Base-by-base conservation (phyloP, 805 yeast genomes). In the Pichia manshurica region DNA sequence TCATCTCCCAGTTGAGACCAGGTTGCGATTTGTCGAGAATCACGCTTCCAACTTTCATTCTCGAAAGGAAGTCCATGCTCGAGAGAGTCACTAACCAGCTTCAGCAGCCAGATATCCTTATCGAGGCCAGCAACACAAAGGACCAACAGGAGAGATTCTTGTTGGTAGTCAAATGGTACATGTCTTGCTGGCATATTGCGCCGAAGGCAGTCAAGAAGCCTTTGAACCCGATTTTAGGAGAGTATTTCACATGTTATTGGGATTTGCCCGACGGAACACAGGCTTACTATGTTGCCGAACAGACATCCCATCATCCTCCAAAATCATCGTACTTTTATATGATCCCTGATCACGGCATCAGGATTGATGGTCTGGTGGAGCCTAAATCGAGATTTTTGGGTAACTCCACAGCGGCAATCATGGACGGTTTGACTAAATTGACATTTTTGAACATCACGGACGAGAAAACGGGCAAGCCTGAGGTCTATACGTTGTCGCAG, bases 191-290 rank as follows among this genome's bases (percentile, higher is more conserved):
- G 98, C 97, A 93, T 62, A 93, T 93, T 63, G 93, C 97, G 1
- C 99, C 98, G 25, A 91, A 91, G 63, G 99, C 98, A 3, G 99
- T 93, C 15, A 93, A 93, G 64, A 93, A 93, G 66, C 99, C 99
- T 0, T 72, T 93, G 59, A 93, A 93, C 62, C 99, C 99, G 1
- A 88, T 93, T 6, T 63, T 93, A 22, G 97, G 98, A 28, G 99
- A 93, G 63, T 76, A 84, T 55, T 93, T 87, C 65, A 78, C 87
- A 19, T 84, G 96, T 60, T 90, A 84, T 63, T 93, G 99, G 99
- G 93, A 89, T 58, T 68, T 88, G 40, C 81, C 90, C 10, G 77
- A 73, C 28, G 79, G 75, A 28, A 63, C 74, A 4, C 75, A 75
- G 44, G 96, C 96, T 0, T 91, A 77, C 63, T 93, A 91, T 64